Base-by-base conservation (phyloP, 129 eudicot species). In the Heracleum sosnowskyi region DNA sequence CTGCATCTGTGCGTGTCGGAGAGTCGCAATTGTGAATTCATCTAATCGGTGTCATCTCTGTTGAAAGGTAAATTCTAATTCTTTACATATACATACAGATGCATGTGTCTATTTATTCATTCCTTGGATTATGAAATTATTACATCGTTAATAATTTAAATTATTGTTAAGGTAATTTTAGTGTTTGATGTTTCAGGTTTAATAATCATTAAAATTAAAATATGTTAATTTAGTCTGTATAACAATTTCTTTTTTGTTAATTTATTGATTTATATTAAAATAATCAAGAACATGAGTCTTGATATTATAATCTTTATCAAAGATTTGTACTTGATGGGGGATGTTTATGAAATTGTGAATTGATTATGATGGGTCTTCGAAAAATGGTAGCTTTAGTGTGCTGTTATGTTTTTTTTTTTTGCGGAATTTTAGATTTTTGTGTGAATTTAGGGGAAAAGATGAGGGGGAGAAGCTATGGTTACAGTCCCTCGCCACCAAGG, bases 401-500 rank as follows among this genome's bases (percentile, higher is more conserved):
- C 0, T 69, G 24, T 69, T 12, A 34, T 13, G 57, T 49, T 49
- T 3, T 31, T 12, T 29, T 31, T 29, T 1, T 13, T 29, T 1
- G 2, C 2, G 37, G 7, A 18, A 64, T 29, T 9, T 15, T 34
- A 1, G 2, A 57, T 39, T 46, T 41, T 77, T 17, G 33, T 46
- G 22, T 8, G 41, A 51, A 44, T 78, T 51, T 63, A 88, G 92
- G 81, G 66, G 63, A 20, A 79, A 31, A 78, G 63, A 90, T 90
- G 96, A 89, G 92, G 82, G 92, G 89, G 42, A 88, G 93, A 83
- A 86, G 98, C 53, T 87, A 92, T 82, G 85, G 91, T 78, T 90
- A 91, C 78, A 93, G 98, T 70, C 98, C 94, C 41, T 90, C 96
- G 9, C 92, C 96, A 29, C 84, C 90, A 22, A 88, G 93, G 80